Base-by-base conservation (phyloP, 2,329 filamentous ascomycete species). In the Lecanicillium sp. region DNA sequence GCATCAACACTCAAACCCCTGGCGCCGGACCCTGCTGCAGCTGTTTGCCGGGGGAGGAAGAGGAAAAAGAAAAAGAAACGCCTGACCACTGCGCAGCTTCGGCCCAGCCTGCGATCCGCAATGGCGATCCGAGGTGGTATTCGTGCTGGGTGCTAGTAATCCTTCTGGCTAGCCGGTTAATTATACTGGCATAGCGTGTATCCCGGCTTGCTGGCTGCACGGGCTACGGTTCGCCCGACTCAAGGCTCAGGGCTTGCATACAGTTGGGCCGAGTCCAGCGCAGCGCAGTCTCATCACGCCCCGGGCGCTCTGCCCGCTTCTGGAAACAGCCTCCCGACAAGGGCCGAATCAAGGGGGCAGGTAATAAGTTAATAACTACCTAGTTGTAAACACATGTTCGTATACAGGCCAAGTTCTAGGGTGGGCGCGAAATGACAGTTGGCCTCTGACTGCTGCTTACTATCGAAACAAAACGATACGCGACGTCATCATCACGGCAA, bases 91-190 rank as follows among this genome's bases (percentile, higher is more conserved):
- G 21, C 20, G 20, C 40, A 33, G 30, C n/a, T 43, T 44, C n/a
- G n/a, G n/a, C n/a, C n/a, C n/a, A n/a, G n/a, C n/a, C 43, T 45
- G 43, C 43, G 43, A 45, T 45, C 43, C 43, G 43, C 43, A 45
- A 14, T 38, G 43, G 43, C 43, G 43, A 45, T 45, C 43, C 43
- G 24, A 45, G 43, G 43, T 45, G 43, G 43, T 45, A 45, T 45
- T 38, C 12, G 2, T 37, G 33, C 29, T 30, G 32, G 27, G 33
- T 30, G 21, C 42, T 29, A 44, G 29, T 30, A 45, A 21, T 45
- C 42, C 42, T 19, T 23, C 32, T 37, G 41, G 29, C 41, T 44
- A 27, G 29, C 10, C 19, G n/a, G n/a, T n/a, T n/a, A n/a, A n/a
- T n/a, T n/a, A n/a, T n/a, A n/a, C n/a, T 32, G 37, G 17, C 19